Evolutionary conservation across 2,329 filamentous ascomycete species (phyloP), one percentile per base, ranked within the genome.

Genomic region (Cucurbitaria berberidis): DNA sequence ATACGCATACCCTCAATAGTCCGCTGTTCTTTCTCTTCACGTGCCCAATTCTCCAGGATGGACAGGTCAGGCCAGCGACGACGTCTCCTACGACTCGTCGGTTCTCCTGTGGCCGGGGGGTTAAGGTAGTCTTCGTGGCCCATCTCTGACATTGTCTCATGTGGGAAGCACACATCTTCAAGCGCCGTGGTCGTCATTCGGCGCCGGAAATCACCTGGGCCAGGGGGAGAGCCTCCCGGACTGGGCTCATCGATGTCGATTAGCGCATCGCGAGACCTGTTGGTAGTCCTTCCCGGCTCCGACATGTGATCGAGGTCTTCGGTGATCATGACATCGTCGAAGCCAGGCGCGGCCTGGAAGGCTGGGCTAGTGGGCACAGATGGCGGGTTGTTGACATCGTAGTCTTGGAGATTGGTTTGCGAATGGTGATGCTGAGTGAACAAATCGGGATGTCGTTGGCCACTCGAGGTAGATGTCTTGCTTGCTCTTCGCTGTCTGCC

Each of bases 111-210:
- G 18, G 78, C 77, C 4, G 83, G 81, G 4, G 78, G 75, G 38
- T 79, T 80, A 32, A 81, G 75, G 51, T 79, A 79, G 43, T 95
- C 91, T 41, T 96, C 91, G 27, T 93, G 89, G 24, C 83, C 91
- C 42, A 95, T 80, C 65, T 96, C 91, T 0, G 91, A 95, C 75
- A 92, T 82, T 5, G 82, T 86, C 48, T 89, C 88, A 5, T 87
- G 86, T 0, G 93, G 93, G 67, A 96, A 97, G 77, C 95, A 97
- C 0, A 98, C 93, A 76, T 98, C 95, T 60, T 90, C 90, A 66
- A 95, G 86, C 0, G 87, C 90, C 10, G 87, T 82, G 11, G 88
- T 60, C 3, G 72, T 75, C 69, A 74, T 74, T 26, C 72, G 73
- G 22, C 74, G 67, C 13, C 64, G 64, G 43, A 74, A 62, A 5